Evolutionary conservation across 495 filamentous ascomycete species (phyloP).

Genomic region (Penicillium manginii): DNA sequence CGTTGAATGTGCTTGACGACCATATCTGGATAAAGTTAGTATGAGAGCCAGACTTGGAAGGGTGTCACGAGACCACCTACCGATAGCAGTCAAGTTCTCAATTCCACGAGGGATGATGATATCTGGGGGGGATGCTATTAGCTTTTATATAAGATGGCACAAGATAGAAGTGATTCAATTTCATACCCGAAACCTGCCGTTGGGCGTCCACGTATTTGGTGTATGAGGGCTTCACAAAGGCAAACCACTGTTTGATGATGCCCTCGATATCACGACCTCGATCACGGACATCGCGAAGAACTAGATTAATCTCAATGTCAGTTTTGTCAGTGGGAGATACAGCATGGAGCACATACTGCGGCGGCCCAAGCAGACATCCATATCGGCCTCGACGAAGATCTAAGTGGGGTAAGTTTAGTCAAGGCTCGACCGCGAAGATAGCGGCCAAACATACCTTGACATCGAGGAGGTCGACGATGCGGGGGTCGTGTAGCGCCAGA

Average conservation of each 20-base stretch:
- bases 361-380: slow-evolving; percentile 89
- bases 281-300: slow-evolving; percentile 83
- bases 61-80: slow-evolving; percentile 47
- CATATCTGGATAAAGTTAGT: slow-evolving; percentile 62
- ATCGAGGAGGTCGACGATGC: slow-evolving; percentile 86
- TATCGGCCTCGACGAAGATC: slow-evolving; percentile 97
- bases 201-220: slow-evolving; percentile 90
- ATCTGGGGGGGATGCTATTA: slow-evolving; percentile 54
- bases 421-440: neutral
- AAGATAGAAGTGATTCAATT: neutral
- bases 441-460: slow-evolving; percentile 66
- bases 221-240: slow-evolving; percentile 94
- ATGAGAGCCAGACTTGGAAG: neutral
- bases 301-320: slow-evolving; percentile 44
- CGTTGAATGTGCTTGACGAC: slow-evolving; percentile 86
- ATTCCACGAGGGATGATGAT: slow-evolving; percentile 94
- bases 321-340: neutral
- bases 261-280: slow-evolving; percentile 88
- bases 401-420: slow-evolving; percentile 20
- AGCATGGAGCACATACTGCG: slow-evolving; percentile 64
- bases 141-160: neutral
- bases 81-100: slow-evolving; percentile 89
- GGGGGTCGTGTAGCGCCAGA: slow-evolving; percentile 86
- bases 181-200: slow-evolving; percentile 69
- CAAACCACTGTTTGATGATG: slow-evolving; percentile 97